Evolutionary conservation across 2,329 filamentous ascomycete genomes (phyloP).

Genomic region (Xylaria sp.): DNA sequence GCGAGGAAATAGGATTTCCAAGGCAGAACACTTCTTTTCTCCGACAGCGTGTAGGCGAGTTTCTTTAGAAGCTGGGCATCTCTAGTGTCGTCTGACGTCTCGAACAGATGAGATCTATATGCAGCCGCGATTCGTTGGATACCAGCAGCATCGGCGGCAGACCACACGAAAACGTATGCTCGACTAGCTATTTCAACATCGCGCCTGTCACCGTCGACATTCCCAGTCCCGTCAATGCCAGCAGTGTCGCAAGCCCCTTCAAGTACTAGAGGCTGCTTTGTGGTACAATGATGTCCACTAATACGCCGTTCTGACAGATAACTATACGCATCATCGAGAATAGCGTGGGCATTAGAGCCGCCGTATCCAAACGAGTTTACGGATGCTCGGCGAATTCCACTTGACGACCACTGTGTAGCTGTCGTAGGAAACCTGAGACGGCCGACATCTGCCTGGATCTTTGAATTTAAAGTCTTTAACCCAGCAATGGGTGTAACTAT

Average conservation of each 20-base stretch:
- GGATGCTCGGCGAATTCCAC: slow-evolving; percentile 29
- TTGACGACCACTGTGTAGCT: neutral
- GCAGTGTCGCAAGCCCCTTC: neutral
- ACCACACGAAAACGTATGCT: neutral
- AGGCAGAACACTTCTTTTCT: neutral
- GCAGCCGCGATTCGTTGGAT: neutral
- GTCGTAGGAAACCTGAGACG: neutral
- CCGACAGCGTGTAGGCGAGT: neutral
- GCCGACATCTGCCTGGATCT: no score
- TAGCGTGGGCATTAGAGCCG: slow-evolving; percentile 42
- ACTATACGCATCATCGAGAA: slow-evolving; percentile 14
- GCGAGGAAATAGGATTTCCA: neutral
- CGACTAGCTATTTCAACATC: neutral
- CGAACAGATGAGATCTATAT: neutral
- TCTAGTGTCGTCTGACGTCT: neutral
- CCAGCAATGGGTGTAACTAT: neutral
- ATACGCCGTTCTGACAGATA: neutral
- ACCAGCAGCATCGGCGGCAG: neutral
- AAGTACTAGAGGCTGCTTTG: neutral
- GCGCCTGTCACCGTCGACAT: neutral
- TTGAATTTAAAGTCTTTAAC: neutral
- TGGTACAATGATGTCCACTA: neutral
- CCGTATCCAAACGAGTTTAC: slow-evolving; percentile 45
- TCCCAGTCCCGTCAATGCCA: neutral
- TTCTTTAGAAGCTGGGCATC: neutral